Base-by-base conservation (phyloP, 2,329 filamentous ascomycete species). In the Orbilia blumenaviensis region DNA sequence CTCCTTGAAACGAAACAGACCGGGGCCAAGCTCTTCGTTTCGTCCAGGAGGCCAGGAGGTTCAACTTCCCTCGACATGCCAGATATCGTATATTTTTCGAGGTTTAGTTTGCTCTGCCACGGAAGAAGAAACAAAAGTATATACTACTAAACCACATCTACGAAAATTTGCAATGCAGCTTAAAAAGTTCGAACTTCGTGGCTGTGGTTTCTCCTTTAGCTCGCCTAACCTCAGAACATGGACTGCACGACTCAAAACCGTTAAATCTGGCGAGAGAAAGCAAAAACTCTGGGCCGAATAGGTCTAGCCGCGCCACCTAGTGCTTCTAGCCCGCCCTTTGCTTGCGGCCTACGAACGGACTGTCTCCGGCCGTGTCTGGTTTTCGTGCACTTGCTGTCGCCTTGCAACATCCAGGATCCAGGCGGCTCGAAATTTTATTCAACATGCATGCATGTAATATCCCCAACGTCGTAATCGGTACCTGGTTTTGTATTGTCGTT, bases 1-100 rank as follows among this genome's bases (percentile, higher is more conserved):
- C 46, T 69, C 50, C 64, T 56, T 76, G 72, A 76, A 76, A 76
- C 72, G 64, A 76, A 76, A 76, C 72, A 36, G 58, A 64, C 56
- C 71, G 46, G 38, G 61, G 56, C 29, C 58, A 50, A 50, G 52
- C 32, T 58, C 48, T 66, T 38, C n/a, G 64, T 76, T 76, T 76
- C 72, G 64, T 38, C 27, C 42, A 61, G 42, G 56, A 50, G 46
- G 64, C 42, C 44, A 64, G 46, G 41, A 69, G 58, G 32, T 29
- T 8, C 52, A 54, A 44, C 54, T 38, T 66, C 69, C 23, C 8
- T 44, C 34, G 32, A 63, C 69, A 75, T 66, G 62, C 69, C 62
- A 54, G n/a, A 67, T 68, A 21, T 38, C 41, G 56, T 41, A 23
- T 61, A 54, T 29, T 60, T 61, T 56, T 46, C 25, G 25, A 58